Evolutionary conservation across 2,329 filamentous ascomycete species (phyloP), one percentile per base, ranked within the genome.

Genomic region (Pseudovirgaria hyperparasitica): DNA sequence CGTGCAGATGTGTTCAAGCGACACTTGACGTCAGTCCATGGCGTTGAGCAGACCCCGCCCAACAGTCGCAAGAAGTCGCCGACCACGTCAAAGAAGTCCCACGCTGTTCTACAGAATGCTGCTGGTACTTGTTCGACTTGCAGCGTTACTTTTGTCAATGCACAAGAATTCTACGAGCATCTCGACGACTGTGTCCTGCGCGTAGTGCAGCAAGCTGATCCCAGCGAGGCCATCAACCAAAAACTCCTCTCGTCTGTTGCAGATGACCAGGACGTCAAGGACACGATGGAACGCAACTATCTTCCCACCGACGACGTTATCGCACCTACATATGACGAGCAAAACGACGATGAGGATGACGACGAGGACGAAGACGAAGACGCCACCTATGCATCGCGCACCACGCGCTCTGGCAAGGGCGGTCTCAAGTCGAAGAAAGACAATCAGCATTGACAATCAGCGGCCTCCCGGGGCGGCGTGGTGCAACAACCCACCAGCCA

Each of bases 151-250:
- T 96, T 93, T 51, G 67, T 68, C 39, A 87, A 78, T 34, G 82
- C 87, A 3, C 87, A 96, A 55, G 87, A 94, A 47, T 94, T 94
- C 59, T 94, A 96, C 53, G 87, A 96, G 60, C 87, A 96, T 63
- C 63, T 94, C 39, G 87, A 76, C 43, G 71, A 76, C 52, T 76
- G 72, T 46, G 71, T 76, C 9, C 55, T 76, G 33, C 67, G 70
- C 17, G 68, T 76, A 13, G 72, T 76, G 16, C 54, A 57, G 31
- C 52, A 57, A 36, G 46, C 51, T 16, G 54, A 58, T 22, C 54
- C 54, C 9, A 46, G 50, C 29, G 54, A 58, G 38, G 54, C 50
- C 24, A 56, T 57, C 45, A 58, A 58, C 38, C 50, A 58, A 31
- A 50, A 54, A 30, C 46, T 55, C 23, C 41, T 57, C 9, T 50